Evolutionary conservation across 352 stramenopile species (phyloP).

Genomic region (Aphanomyces stellatus): DNA sequence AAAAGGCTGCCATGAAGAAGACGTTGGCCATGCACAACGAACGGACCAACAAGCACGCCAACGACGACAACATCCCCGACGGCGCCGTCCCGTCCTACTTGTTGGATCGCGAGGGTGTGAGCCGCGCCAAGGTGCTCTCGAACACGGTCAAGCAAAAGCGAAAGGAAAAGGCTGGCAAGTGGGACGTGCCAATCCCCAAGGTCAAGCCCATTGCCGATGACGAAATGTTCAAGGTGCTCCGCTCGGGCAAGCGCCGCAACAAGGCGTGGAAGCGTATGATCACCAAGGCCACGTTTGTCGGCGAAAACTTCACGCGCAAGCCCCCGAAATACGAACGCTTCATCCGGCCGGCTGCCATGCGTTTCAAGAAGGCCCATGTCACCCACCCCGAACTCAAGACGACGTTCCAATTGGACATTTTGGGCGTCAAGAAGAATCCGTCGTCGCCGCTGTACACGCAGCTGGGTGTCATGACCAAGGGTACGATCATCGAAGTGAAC

Average conservation of each 20-base stretch:
- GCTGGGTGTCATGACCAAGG: conserved; percentile 99
- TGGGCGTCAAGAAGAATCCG: conserved; percentile 99
- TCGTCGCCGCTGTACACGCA: conserved; percentile 95
- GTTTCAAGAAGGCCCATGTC: conserved; percentile 99
- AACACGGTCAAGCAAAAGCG: conserved; percentile 99
- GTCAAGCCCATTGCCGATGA: conserved; percentile 98
- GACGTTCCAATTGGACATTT: conserved; percentile 99
- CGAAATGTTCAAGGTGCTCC: conserved; percentile 99
- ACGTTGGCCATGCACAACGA: conserved; percentile 99
- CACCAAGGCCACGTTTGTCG: conserved; percentile 97
- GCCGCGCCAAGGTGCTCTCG: conserved; percentile 97
- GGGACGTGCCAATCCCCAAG: conserved; percentile 99
- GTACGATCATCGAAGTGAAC: conserved; percentile 98
- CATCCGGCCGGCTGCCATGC: conserved; percentile 97
- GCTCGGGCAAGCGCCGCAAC: conserved; percentile 95
- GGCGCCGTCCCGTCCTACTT: conserved; percentile 98
- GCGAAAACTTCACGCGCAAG: conserved; percentile 99
- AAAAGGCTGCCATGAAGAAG: conserved; percentile 99
- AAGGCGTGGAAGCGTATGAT: conserved; percentile 88
- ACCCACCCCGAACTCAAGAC: conserved; percentile 99
- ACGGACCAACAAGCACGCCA: conserved; percentile 97
- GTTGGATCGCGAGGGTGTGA: conserved; percentile 98
- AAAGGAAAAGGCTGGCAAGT: conserved; percentile 99
- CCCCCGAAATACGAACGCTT: conserved; percentile 99
- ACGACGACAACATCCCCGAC: conserved; percentile 95